Conservation (phyloP, 2,329 filamentous ascomycete genomes). For the Ophiostoma montium region DNA sequence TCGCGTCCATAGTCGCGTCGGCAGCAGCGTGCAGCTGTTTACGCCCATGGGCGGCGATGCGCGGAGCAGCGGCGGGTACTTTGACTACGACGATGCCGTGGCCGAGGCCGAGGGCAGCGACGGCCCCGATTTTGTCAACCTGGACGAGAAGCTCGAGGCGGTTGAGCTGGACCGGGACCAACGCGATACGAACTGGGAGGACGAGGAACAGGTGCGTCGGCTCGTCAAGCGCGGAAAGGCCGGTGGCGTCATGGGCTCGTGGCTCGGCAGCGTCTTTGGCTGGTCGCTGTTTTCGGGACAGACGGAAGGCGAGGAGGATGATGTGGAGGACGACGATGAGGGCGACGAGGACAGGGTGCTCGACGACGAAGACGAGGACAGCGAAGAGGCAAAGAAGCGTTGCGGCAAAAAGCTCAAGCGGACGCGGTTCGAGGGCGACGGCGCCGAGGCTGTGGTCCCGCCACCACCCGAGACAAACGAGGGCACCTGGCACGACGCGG, state of each 20-base stretch:
- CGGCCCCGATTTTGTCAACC: slow-evolving; percentile 48
- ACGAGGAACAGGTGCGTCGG: slow-evolving; percentile 43
- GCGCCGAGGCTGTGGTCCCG: slow-evolving; percentile 31
- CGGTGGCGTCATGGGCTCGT: slow-evolving; percentile 38
- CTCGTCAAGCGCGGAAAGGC: slow-evolving; percentile 39
- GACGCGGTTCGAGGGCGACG: slow-evolving; percentile 25
- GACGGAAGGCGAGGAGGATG: slow-evolving; percentile 34
- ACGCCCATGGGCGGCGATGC: slow-evolving; percentile 27
- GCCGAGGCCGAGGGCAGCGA: slow-evolving; percentile 23
- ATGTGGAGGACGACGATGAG: slow-evolving; percentile 24
- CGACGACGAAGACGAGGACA: slow-evolving; percentile 25
- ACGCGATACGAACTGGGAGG: slow-evolving; percentile 32
- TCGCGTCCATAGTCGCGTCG: slow-evolving; percentile 33
- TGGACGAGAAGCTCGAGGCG: slow-evolving; percentile 44
- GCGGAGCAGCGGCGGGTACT: slow-evolving; percentile 4
- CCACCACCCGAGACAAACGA: slow-evolving; percentile 37
- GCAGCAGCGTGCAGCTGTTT: slow-evolving; percentile 28
- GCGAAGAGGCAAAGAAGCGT: slow-evolving; percentile 20
- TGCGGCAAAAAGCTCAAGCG: neutral
- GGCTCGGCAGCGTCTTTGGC: slow-evolving; percentile 43
- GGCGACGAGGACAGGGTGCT: slow-evolving; percentile 23
- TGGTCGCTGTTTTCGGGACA: slow-evolving; percentile 50
- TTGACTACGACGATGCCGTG: slow-evolving; percentile 1
- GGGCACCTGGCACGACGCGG: slow-evolving; percentile 52
- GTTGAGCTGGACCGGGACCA: slow-evolving; percentile 30